A percentile compares a stretch with the other conserved stretches of the same genome.
Evolutionary conservation across 2,329 filamentous ascomycete genomes (phyloP).

Genomic region (Amesomyces nigricolor): DNA sequence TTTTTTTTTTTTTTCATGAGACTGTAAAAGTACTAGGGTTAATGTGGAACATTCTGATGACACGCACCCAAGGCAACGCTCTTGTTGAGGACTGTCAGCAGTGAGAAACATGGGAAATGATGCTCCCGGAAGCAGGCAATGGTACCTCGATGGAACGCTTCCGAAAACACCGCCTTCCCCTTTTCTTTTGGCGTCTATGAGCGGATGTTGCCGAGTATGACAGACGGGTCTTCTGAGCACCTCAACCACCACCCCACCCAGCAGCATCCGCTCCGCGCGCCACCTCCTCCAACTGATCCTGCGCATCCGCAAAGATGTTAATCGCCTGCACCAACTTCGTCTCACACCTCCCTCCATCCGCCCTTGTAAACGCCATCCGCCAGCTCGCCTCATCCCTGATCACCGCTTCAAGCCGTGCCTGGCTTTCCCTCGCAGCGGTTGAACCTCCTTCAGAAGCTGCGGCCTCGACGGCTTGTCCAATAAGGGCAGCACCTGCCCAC

Average conservation of each 20-base stretch:
- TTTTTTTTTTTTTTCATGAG: neutral
- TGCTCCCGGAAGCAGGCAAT: too few species aligned
- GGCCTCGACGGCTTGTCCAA: slow-evolving; percentile 26
- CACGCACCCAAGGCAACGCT: too few species aligned
- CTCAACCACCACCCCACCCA: neutral
- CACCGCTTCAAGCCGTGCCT: slow-evolving; percentile 29
- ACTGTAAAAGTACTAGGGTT: slow-evolving; percentile 8
- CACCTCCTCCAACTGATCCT: slow-evolving; percentile 44
- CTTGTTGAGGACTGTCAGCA: too few species aligned
- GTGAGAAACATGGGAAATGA: too few species aligned
- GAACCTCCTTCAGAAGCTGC: neutral
- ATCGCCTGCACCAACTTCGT: slow-evolving; percentile 50
- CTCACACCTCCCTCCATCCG: slow-evolving; percentile 41
- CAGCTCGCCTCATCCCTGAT: slow-evolving; percentile 42
- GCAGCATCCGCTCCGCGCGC: slow-evolving; percentile 11
- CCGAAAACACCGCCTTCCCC: too few species aligned
- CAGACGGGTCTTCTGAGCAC: too few species aligned
- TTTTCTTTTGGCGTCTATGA: too few species aligned
- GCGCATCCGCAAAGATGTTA: slow-evolving; percentile 53
- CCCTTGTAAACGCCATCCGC: slow-evolving; percentile 46
- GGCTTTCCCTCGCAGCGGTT: neutral
- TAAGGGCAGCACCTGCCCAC: slow-evolving; percentile 27
- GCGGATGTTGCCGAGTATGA: too few species aligned
- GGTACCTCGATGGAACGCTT: too few species aligned
- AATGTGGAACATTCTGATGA: neutral